Evolutionary conservation across 345 rosid species (phyloP), one percentile per base, ranked within the genome.

Genomic region (Moricandia arvensis): DNA sequence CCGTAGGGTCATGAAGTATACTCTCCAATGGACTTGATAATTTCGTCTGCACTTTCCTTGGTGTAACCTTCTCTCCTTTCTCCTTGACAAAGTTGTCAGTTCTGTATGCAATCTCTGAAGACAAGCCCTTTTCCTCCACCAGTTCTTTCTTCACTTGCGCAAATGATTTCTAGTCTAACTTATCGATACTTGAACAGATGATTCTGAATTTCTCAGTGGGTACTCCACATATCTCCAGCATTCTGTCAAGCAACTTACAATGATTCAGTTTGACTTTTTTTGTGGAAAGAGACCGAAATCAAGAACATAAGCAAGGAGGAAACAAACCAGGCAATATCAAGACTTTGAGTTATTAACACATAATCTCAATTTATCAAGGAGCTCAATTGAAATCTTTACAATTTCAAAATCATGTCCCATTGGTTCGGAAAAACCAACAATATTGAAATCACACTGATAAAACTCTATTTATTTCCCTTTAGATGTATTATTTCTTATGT

Each of bases 361-460:
- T 21, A 21, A 21, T 21, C 24, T 21, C 24, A 21, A 21, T 21
- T 21, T 21, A 21, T 21, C 24, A 21, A 21, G 24, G 24, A 21
- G 24, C 24, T 21, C 24, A 21, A 21, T 21, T 21, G 24, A 21
- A 21, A 21, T 21, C 24, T 21, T 21, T 21, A 21, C 24, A 21
- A 21, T 21, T 21, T 21, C 24, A 21, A 21, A 21, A 21, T 21
- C 24, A 21, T 21, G 24, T 21, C 24, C 24, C 97, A 92, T 95
- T 77, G 83, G 87, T 84, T 86, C 92, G 63, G 75, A 88, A 71
- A 80, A 85, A 24, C 97, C 99, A 75, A 97, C 97, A 66, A 95
- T 89, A 80, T 95, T 97, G 76, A 95, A 89, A 79, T 90, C 97
- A 75, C 99, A 95, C 60, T 92, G 99, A 77, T 90, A 94, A 81